Evolutionary conservation across 2,329 filamentous ascomycete species (phyloP).

Genomic region (Fusarium tricinctum): DNA sequence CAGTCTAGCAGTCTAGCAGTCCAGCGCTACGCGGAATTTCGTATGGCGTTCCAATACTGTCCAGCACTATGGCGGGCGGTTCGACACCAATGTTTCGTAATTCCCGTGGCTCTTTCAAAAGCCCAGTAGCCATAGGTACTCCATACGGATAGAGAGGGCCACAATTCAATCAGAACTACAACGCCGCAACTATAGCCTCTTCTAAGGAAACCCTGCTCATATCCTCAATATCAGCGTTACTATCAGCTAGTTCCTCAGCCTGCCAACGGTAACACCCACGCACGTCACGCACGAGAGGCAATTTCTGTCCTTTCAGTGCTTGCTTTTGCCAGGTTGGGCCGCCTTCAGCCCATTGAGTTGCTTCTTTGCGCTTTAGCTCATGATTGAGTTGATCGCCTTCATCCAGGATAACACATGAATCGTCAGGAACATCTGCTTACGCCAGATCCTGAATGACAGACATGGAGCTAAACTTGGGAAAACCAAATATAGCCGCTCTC

Average conservation of each 20-base stretch:
- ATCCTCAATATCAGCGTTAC: conserved; percentile 39
- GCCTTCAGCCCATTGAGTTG: conserved; percentile 22
- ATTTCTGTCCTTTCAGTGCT: conserved; percentile 4
- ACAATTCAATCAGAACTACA: conserved; percentile 1
- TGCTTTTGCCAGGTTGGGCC: not conserved
- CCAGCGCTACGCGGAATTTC: conserved; percentile 6
- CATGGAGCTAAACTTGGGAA: conserved; percentile 4
- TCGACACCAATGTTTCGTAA: conserved; percentile 39
- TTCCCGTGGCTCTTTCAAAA: conserved; percentile 6
- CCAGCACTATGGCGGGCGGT: conserved; percentile 18
- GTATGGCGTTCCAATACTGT: conserved; percentile 7
- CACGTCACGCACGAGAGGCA: conserved; percentile 23
- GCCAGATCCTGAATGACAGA: conserved; percentile 13
- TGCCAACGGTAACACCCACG: conserved; percentile 20
- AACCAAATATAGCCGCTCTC: conserved; percentile 35
- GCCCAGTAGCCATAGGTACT: not conserved
- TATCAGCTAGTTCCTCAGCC: conserved; percentile 24
- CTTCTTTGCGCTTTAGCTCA: conserved; percentile 16
- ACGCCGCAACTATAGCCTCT: conserved; percentile 16
- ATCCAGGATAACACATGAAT: conserved; percentile 32
- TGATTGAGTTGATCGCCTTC: conserved; percentile 17
- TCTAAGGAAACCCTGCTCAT: conserved; percentile 36
- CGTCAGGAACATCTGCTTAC: conserved; percentile 25
- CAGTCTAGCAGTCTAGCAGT: too few relatives aligned
- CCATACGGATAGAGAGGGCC: not conserved